Percentiles rank a stretch among this genome's conserved stretches.
These are phyloP conservation scores for Trichoderma semiorbis DNA, from an alignment of 2,329 filamentous ascomycete genomes.

Conservation along the genomic window DNA sequence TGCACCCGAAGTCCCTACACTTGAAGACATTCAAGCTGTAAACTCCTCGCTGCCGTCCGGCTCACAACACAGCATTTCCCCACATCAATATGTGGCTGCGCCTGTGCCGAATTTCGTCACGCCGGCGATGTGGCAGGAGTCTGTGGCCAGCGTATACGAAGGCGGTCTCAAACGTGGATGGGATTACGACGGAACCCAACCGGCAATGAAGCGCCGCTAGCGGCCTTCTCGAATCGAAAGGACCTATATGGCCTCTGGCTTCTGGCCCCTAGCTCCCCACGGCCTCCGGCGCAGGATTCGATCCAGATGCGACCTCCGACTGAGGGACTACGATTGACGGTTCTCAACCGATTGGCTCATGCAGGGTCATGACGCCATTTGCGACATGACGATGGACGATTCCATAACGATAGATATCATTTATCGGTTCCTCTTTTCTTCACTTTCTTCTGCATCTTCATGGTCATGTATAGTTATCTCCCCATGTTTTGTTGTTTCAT, in stretches of 20 bases:
- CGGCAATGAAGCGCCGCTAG: conserved; percentile 33
- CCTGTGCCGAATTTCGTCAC: conserved; percentile 60
- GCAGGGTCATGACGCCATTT: neutral
- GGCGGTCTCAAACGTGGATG: conserved; percentile 60
- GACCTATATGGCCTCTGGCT: neutral
- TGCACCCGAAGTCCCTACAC: conserved; percentile 51
- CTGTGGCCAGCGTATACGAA: conserved; percentile 66
- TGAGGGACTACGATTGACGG: neutral
- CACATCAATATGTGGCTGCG: conserved; percentile 51
- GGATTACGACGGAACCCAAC: conserved; percentile 48
- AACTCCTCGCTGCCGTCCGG: conserved; percentile 42
- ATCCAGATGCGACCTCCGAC: neutral
- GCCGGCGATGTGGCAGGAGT: conserved; percentile 71
- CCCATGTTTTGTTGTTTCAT: neutral
- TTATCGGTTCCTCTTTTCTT: neutral
- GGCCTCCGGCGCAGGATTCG: neutral
- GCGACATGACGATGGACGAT: neutral
- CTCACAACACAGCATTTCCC: conserved; percentile 43
- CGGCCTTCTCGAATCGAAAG: neutral
- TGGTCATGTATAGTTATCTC: neutral
- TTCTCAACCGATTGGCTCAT: neutral
- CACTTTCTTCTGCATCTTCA: neutral
- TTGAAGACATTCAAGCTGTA: conserved; percentile 52
- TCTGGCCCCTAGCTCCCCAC: neutral
- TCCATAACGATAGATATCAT: neutral